Evolutionary conservation across 1,284 basidiomycete genomes (phyloP).

Genomic region (Naganishia albida): DNA sequence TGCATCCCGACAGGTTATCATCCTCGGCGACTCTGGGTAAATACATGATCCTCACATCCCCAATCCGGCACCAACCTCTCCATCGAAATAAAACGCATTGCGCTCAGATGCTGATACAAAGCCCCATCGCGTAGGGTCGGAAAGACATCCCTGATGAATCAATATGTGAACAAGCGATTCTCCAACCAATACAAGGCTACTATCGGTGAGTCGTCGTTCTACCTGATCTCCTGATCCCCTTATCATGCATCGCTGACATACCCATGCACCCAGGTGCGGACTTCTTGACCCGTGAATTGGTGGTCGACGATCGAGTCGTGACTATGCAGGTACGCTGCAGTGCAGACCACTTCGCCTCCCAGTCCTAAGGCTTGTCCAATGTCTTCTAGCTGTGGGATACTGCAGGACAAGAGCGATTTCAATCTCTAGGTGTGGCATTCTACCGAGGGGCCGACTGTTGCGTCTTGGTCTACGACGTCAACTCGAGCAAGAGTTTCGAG

Average conservation of each 20-base stretch:
- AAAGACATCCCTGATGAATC: conserved; percentile 99
- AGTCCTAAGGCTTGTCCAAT: conserved; percentile 9
- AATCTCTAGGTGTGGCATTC: conserved; percentile 96
- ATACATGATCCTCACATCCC: too few relatives aligned
- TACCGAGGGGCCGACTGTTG: conserved; percentile 99
- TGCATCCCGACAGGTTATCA: conserved; percentile 73
- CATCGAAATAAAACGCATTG: background rate
- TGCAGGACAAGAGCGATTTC: conserved; percentile 98
- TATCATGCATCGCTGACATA: conserved; percentile 39
- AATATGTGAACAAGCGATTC: conserved; percentile 99
- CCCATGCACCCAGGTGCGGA: conserved; percentile 41
- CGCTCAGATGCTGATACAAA: background rate
- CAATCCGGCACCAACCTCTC: background rate
- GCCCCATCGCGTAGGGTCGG: conserved; percentile 69
- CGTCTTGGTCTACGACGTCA: conserved; percentile 98
- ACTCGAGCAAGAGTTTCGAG: conserved; percentile 97
- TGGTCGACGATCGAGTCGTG: conserved; percentile 95
- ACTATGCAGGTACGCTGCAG: conserved; percentile 86
- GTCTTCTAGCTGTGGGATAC: conserved; percentile 88
- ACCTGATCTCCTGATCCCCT: background rate
- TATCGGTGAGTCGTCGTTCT: conserved; percentile 64
- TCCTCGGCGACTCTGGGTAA: conserved; percentile 96
- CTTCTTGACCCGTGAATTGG: conserved; percentile 96
- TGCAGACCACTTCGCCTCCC: background rate
- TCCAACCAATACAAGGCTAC: conserved; percentile 99